Conservation (phyloP, 805 yeast species). For the Saturnispora sekii region DNA sequence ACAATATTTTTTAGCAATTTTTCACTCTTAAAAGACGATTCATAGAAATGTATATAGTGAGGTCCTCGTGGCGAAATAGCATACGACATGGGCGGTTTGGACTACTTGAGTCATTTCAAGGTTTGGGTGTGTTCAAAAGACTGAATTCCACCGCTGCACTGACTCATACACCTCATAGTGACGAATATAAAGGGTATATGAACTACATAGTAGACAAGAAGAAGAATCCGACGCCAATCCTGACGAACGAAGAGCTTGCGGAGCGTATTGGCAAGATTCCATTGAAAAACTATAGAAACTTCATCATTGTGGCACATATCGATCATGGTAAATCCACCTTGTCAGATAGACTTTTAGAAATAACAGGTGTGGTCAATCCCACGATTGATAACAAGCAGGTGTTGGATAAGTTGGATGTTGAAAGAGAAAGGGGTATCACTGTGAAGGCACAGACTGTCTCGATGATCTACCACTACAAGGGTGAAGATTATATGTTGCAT, state of each 20-base stretch:
- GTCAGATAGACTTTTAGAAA: constrained; percentile 77
- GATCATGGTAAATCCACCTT: constrained; percentile 80
- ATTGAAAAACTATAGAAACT: constrained; percentile 71
- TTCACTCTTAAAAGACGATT: too few relatives aligned
- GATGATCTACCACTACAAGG: constrained; percentile 67
- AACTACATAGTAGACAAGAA: constrained; percentile 20
- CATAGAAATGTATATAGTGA: too few relatives aligned
- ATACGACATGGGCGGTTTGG: too few relatives aligned
- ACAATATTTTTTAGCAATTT: too few relatives aligned
- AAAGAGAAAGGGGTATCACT: constrained; percentile 92
- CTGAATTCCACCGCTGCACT: background rate
- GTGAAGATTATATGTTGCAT: constrained; percentile 73
- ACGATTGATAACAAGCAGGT: constrained; percentile 69
- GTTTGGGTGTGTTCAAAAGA: background rate
- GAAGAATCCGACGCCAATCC: constrained; percentile 21
- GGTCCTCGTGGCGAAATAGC: too few relatives aligned
- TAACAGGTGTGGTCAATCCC: constrained; percentile 79
- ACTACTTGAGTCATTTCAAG: too few relatives aligned
- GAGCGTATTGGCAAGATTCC: constrained; percentile 70
- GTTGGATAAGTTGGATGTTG: constrained; percentile 86
- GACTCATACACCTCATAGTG: constrained; percentile 9
- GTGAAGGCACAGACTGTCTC: constrained; percentile 96
- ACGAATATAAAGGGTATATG: constrained; percentile 21
- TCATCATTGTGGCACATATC: constrained; percentile 93
- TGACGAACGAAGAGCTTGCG: constrained; percentile 16